Conservation (phyloP, 2,329 filamentous ascomycete genomes). For the Cercospora brassicicola region DNA sequence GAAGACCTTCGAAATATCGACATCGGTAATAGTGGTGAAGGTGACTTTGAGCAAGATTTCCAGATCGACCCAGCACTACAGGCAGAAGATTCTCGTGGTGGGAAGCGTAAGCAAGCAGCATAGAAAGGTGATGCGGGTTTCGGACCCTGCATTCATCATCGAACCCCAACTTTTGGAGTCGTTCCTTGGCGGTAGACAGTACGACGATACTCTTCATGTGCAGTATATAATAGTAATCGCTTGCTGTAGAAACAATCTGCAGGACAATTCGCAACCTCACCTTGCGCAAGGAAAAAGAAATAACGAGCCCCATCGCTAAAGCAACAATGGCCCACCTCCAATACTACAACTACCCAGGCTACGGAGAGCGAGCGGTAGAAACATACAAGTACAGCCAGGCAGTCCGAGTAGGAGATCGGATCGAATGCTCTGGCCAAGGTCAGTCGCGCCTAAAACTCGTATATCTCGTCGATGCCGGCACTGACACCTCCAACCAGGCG, state of each 20-base stretch:
- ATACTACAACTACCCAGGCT: constrained; percentile 42
- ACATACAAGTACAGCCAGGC: not conserved
- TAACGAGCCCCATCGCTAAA: not conserved
- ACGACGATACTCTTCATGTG: not conserved
- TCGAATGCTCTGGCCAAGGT: not conserved
- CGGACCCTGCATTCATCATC: not conserved
- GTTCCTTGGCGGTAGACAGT: not conserved
- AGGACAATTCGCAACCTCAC: no score
- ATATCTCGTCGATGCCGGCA: not conserved
- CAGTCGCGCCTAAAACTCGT: no score
- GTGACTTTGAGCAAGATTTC: constrained; percentile 11
- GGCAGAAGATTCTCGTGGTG: not conserved
- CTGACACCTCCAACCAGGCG: not conserved
- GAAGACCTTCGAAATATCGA: constrained; percentile 16
- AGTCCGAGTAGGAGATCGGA: not conserved
- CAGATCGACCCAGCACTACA: constrained; percentile 5
- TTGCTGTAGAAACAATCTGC: not conserved
- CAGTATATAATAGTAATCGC: not conserved
- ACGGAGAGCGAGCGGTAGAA: not conserved
- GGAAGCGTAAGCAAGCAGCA: not conserved
- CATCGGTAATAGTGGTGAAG: constrained; percentile 14
- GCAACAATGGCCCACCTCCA: constrained; percentile 41
- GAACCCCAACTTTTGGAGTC: not conserved
- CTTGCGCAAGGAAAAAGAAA: not conserved
- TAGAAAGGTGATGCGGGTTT: not conserved